Percentiles rank a stretch among this genome's conserved stretches.
phyloP scores from a whole-genome alignment of 352 stramenopile species.

The Phytophthora hybrid region DNA sequence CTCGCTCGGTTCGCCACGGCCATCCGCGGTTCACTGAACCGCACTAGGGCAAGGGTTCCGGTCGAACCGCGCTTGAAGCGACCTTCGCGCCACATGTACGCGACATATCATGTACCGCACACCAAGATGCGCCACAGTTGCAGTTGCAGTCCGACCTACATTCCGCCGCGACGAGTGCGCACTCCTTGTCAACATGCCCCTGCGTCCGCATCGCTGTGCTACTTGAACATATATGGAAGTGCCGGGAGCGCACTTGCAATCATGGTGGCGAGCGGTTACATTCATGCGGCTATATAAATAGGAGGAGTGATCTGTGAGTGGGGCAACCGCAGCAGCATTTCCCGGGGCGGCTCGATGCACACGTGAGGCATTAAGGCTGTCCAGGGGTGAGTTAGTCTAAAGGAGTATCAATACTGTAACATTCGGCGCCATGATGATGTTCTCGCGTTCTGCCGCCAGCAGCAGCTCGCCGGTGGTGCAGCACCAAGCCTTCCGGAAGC shows the following conservation, averaged over 20 bases:
- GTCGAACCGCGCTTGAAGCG: conserved; percentile 14
- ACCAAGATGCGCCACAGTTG: conserved; percentile 10
- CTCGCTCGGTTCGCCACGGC: conserved; percentile 39
- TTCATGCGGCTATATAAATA: conserved; percentile 36
- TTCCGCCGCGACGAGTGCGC: not conserved
- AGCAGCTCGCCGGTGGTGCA: conserved; percentile 40
- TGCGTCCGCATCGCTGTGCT: not conserved
- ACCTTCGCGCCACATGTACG: conserved; percentile 44
- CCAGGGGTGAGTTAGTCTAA: not conserved
- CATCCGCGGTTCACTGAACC: conserved; percentile 43
- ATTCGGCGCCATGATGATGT: conserved; percentile 49
- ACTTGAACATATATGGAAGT: not conserved
- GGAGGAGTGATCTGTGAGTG: not conserved
- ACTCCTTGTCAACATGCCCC: not conserved
- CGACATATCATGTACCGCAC: conserved; percentile 10
- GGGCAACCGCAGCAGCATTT: conserved; percentile 4
- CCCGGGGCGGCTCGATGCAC: not conserved
- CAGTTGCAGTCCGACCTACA: conserved; percentile 1
- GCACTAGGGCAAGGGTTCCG: conserved; percentile 25
- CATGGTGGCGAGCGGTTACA: conserved; percentile 22
- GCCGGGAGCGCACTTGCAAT: not conserved
- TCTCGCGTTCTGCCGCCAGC: conserved; percentile 36
- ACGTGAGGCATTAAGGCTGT: not conserved
- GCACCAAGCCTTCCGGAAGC: conserved; percentile 56
- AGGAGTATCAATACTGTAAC: not conserved